Evolutionary conservation across 805 yeast genomes (phyloP), one percentile per base, ranked within the genome.

Genomic region (Komagataella populi): DNA sequence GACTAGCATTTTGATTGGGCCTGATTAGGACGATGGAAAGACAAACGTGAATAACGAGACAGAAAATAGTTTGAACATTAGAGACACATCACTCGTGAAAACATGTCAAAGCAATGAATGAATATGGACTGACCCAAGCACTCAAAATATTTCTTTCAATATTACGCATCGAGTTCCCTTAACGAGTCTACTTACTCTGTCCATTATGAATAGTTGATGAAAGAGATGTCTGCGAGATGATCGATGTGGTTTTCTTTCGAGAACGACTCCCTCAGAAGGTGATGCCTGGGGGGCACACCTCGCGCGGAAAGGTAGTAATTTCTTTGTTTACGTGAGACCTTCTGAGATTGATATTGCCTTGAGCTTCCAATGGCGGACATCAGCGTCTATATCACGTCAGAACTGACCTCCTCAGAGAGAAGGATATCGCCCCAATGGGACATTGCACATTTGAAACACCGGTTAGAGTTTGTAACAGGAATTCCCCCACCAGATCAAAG

Each of bases 381-480:
- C 48, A 71, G 69, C 16, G 69, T 84, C 3, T 75, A 75, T 56
- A 69, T 85, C 39, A 80, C 87, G 1, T 83, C 93, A 2, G 72
- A 71, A 22, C 66, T 81, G 57, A 83, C 86, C 1, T 76, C 84
- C 6, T 80, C 93, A 2, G 90, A 84, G 60, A 67, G 90, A 51
- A 66, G 85, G 46, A 65, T 87, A 24, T 76, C 84, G 0, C 75
- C 79, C 0, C 72, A 70, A 44, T 85, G 91, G 90, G 63, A 77
- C 0, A 51, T 85, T 14, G 64, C 63, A 6, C 67, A 77, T 54
- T 71, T 87, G 49, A 76, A 78, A 55, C 55, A 64, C 45, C 72
- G 77, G 52, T 63, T 87, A 8, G 93, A 85, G 58, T 72, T 70
- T 43, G 77, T 86, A 54, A 85, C 95, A 0, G 96, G 96, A 2